Evolutionary conservation across 164 flowering plant genomes (phyloP).

Genomic region (grape (Vitis vinifera)): ASM3070453v1 NC_081811.1:6926001-6926500

Average conservation of each 20-base stretch:
- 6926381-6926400: no score
- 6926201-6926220: conserved; percentile 45
- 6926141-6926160: conserved; percentile 98
- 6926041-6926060: conserved; percentile 81
- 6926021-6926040: conserved; percentile 84
- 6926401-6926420: no score
- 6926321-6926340: neutral
- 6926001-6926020: conserved; percentile 90
- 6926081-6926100: conserved; percentile 53
- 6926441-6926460: no score
- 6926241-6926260: conserved; percentile 79
- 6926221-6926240: conserved; percentile 52
- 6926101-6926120: conserved; percentile 87
- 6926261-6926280: conserved; percentile 49
- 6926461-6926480: no score
- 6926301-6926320: neutral
- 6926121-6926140: conserved; percentile 69
- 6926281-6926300: neutral
- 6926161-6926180: conserved; percentile 68
- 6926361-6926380: no score
- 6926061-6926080: conserved; percentile 46
- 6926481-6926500: no score
- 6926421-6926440: no score
- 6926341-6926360: no score
- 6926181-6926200: conserved; percentile 34